Percentiles rank a stretch among this genome's conserved stretches.
phyloP scores from a whole-genome alignment of 768 basidiomycete genomes.

The Coprinellus aureogranulatus region DNA sequence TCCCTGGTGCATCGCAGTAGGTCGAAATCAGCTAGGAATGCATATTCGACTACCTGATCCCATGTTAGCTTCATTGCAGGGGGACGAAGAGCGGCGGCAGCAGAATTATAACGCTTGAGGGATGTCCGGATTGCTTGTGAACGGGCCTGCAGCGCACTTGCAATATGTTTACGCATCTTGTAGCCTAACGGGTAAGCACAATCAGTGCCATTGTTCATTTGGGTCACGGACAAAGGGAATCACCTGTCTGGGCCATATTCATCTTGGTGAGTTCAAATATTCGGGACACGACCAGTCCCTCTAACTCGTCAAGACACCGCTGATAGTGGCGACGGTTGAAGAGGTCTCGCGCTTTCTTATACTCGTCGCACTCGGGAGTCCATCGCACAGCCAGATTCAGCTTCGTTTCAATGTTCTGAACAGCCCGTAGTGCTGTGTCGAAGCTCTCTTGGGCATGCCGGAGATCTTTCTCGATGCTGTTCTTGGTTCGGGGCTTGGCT shows the following conservation, averaged over 20 bases:
- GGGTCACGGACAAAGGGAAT: background rate
- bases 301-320: constrained; percentile 16
- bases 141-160: background rate
- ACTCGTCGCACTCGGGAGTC: constrained; percentile 3
- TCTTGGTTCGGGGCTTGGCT: no score
- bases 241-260: constrained; percentile 26
- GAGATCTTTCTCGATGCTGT: no score
- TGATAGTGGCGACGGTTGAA: constrained; percentile 11
- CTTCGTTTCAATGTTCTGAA: background rate
- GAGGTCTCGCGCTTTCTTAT: constrained; percentile 9
- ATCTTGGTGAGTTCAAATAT: constrained; percentile 24
- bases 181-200: background rate
- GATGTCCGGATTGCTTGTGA: constrained; percentile 5
- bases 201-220: background rate
- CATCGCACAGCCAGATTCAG: constrained; percentile 8
- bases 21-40: constrained; percentile 8
- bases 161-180: background rate
- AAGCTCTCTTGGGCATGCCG: no score
- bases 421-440: no score
- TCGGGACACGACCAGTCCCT: constrained; percentile 17
- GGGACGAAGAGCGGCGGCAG: background rate
- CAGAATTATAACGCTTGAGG: background rate
- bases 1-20: background rate
- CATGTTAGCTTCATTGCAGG: background rate
- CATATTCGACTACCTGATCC: constrained; percentile 6